Percentiles rank a stretch among this genome's conserved stretches.
Evolutionary conservation across 1,284 basidiomycete genomes (phyloP).

Genomic region (Ustanciosporium gigantosporum): DNA sequence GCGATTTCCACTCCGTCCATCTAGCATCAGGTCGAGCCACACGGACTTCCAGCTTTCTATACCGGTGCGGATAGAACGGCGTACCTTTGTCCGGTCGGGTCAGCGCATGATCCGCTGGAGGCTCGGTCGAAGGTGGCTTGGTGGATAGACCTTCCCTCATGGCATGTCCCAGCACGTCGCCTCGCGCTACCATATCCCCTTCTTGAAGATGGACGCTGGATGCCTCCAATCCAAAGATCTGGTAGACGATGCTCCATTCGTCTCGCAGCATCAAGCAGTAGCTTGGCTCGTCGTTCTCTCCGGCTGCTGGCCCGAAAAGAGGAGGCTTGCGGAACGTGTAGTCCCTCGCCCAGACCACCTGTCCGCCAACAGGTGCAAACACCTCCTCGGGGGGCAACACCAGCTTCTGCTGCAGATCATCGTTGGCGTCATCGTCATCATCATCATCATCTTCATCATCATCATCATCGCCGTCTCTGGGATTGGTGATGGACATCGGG

Average conservation of each 20-base stretch:
- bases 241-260: slow-evolving; percentile 50
- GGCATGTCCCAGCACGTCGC: slow-evolving; percentile 41
- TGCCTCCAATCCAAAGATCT: slow-evolving; percentile 44
- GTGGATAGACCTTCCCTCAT: slow-evolving; percentile 15
- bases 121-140: slow-evolving; percentile 22
- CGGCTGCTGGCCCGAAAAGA: slow-evolving; percentile 30
- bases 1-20: slow-evolving; percentile 38
- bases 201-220: slow-evolving; percentile 7
- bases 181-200: slow-evolving; percentile 38
- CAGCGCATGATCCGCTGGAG: slow-evolving; percentile 40
- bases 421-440: not conserved
- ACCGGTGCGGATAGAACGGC: slow-evolving; percentile 45
- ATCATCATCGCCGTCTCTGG: slow-evolving; percentile 12
- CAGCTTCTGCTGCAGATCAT: slow-evolving; percentile 2
- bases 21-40: slow-evolving; percentile 38
- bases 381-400: slow-evolving; percentile 33
- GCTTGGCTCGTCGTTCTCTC: slow-evolving; percentile 41
- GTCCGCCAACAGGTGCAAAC: slow-evolving; percentile 45
- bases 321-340: slow-evolving; percentile 31
- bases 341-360: slow-evolving; percentile 45
- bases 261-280: slow-evolving; percentile 50
- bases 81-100: slow-evolving; percentile 19
- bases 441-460: slow-evolving; percentile 12
- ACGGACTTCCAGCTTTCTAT: slow-evolving; percentile 39
- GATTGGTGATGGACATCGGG: slow-evolving; percentile 32